Percentiles rank a stretch among this genome's conserved stretches.
These are phyloP conservation scores for Pseudocercospora pini-densiflorae DNA, from an alignment of 2,329 filamentous ascomycete genomes.

Conservation along the genomic window DNA sequence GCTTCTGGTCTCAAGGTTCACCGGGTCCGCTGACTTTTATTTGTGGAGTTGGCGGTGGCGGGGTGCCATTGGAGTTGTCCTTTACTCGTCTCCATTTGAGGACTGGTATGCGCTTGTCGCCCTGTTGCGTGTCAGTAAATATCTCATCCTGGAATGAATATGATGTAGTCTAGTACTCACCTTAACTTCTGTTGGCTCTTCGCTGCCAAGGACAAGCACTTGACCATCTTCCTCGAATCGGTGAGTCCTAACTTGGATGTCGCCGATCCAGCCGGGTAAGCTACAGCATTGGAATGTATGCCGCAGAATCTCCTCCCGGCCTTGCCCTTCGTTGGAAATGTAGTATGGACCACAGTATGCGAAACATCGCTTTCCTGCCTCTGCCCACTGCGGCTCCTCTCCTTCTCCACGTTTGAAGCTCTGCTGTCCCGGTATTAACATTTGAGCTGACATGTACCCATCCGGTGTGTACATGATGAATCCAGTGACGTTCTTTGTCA, in stretches of 20 bases:
- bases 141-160: neutral
- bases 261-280: constrained; percentile 45
- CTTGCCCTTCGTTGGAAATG: constrained; percentile 42
- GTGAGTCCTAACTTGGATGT: constrained; percentile 44
- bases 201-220: constrained; percentile 44
- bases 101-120: constrained; percentile 43
- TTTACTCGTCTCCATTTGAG: constrained; percentile 42
- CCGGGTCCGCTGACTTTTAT: constrained; percentile 46
- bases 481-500: constrained; percentile 43
- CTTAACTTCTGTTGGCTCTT: constrained; percentile 45
- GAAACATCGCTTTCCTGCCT: constrained; percentile 44
- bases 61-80: constrained; percentile 38
- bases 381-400: constrained; percentile 45
- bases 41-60: constrained; percentile 43
- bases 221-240: constrained; percentile 45
- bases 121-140: constrained; percentile 29
- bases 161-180: constrained; percentile 23
- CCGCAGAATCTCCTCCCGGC: constrained; percentile 40
- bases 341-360: constrained; percentile 45
- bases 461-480: constrained; percentile 47
- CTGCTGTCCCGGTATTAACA: constrained; percentile 44
- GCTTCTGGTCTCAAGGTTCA: constrained; percentile 37
- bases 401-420: constrained; percentile 44
- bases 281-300: constrained; percentile 46
- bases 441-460: constrained; percentile 46